Evolutionary conservation across 1,284 basidiomycete species (phyloP).

Genomic region (Moesziomyces sp.): DNA sequence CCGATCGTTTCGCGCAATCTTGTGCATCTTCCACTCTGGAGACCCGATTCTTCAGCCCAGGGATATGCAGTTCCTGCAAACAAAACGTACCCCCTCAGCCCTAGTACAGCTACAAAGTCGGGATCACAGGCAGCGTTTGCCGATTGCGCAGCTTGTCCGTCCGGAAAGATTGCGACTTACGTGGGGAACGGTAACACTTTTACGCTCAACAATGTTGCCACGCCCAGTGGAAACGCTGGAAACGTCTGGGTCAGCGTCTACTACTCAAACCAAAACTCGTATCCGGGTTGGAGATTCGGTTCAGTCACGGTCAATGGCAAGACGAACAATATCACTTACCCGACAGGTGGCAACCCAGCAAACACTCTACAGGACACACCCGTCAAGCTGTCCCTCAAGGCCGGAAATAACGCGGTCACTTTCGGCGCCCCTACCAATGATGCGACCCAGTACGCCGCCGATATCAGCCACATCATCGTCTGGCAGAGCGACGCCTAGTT

Average conservation of each 20-base stretch:
- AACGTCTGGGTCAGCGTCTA: conserved; percentile 29
- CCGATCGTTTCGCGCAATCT: conserved; percentile 4
- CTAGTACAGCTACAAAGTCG: conserved; percentile 1
- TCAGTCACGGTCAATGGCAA: conserved; percentile 1
- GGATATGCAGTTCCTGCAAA: conserved; percentile 12
- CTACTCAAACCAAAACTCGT: conserved; percentile 17
- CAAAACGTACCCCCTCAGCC: conserved; percentile 9
- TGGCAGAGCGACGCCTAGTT: conserved; percentile 25
- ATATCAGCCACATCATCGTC: conserved; percentile 28
- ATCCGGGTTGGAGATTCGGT: conserved; percentile 25
- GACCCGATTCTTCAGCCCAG: neutral
- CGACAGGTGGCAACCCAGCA: conserved; percentile 19
- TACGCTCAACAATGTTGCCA: conserved; percentile 17
- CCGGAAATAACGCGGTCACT: conserved; percentile 20
- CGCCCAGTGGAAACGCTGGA: conserved; percentile 10
- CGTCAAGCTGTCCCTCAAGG: conserved; percentile 18
- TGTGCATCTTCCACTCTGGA: conserved; percentile 19
- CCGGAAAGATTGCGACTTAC: conserved; percentile 22
- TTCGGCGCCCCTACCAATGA: conserved; percentile 2
- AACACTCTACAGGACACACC: conserved; percentile 20
- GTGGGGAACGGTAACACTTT: conserved; percentile 16
- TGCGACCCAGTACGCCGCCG: conserved; percentile 14
- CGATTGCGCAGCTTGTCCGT: conserved; percentile 14
- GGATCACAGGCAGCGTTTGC: conserved; percentile 5
- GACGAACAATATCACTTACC: conserved; percentile 8